phyloP scores from a whole-genome alignment of 177 flowering plant genomes.

The Telopea speciosissima region DNA sequence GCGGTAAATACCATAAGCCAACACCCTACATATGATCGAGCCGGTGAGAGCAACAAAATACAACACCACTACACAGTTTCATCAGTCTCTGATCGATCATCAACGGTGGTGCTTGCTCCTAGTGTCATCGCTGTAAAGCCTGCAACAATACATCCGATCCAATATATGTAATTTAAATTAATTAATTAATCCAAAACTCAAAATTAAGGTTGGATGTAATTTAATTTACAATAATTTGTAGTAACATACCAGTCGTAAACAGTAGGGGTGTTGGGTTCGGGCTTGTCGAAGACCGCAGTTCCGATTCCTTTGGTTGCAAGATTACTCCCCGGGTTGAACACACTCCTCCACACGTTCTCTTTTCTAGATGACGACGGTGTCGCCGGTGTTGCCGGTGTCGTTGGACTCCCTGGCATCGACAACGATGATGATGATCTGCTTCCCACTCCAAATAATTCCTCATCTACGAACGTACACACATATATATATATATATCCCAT shows the following conservation, averaged over 20 bases:
- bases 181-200: too few relatives aligned
- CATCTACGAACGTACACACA: too few relatives aligned
- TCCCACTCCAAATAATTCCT: slow-evolving; percentile 32
- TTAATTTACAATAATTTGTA: too few relatives aligned
- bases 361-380: slow-evolving; percentile 40
- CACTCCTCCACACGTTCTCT: slow-evolving; percentile 96
- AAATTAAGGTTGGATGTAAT: neutral
- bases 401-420: slow-evolving; percentile 52
- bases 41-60: too few relatives aligned
- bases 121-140: slow-evolving; percentile 89
- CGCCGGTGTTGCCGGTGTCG: slow-evolving; percentile 57
- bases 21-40: too few relatives aligned
- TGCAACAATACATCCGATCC: slow-evolving; percentile 14
- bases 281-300: slow-evolving; percentile 62
- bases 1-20: too few relatives aligned
- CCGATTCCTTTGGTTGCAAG: slow-evolving; percentile 60
- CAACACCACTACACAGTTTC: too few relatives aligned
- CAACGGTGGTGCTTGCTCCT: slow-evolving; percentile 63
- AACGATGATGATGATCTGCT: slow-evolving; percentile 51
- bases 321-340: slow-evolving; percentile 95
- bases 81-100: neutral
- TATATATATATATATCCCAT: slow-evolving; percentile 1
- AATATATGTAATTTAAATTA: neutral
- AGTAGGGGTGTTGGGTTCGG: slow-evolving; percentile 75
- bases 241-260: slow-evolving; percentile 82